Percentiles rank a stretch among this genome's conserved stretches.
Conservation (phyloP, 2,329 filamentous ascomycete genomes). For the Fusarium drepaniforme region DNA sequence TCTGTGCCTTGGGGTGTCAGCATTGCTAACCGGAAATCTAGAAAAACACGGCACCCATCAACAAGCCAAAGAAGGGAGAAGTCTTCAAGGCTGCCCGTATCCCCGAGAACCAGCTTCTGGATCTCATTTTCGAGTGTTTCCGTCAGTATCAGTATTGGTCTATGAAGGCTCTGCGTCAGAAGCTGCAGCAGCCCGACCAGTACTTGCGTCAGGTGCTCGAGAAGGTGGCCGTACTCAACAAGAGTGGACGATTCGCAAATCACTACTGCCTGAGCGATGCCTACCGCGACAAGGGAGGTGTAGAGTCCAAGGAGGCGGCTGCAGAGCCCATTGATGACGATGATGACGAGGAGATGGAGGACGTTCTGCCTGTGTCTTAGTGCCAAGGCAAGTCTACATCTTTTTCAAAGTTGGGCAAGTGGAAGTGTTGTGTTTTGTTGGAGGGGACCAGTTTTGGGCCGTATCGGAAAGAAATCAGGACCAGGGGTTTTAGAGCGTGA, state of each 20-base stretch:
- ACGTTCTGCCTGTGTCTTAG: slow-evolving; percentile 64
- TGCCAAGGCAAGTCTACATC: background rate
- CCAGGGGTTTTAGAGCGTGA: slow-evolving; percentile 45
- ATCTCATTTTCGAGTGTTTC: slow-evolving; percentile 87
- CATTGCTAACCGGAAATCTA: slow-evolving; percentile 47
- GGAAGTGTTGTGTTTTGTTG: background rate
- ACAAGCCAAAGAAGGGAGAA: slow-evolving; percentile 73
- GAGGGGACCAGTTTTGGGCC: slow-evolving; percentile 4
- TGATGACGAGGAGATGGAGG: slow-evolving; percentile 82
- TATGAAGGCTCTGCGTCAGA: slow-evolving; percentile 85
- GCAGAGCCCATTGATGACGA: slow-evolving; percentile 72
- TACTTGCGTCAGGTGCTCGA: slow-evolving; percentile 89
- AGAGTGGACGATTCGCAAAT: slow-evolving; percentile 86
- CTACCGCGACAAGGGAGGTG: slow-evolving; percentile 53
- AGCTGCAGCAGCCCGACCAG: slow-evolving; percentile 89
- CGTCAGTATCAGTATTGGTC: slow-evolving; percentile 91
- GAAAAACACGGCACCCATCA: slow-evolving; percentile 64
- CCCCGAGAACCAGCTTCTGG: slow-evolving; percentile 87
- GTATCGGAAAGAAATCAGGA: slow-evolving; percentile 25
- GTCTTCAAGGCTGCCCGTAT: slow-evolving; percentile 89
- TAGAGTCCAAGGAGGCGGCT: slow-evolving; percentile 64
- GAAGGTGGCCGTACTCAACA: slow-evolving; percentile 84
- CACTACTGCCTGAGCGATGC: slow-evolving; percentile 83
- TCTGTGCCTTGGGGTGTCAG: background rate
- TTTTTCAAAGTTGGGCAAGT: background rate